Evolutionary conservation across 2,329 filamentous ascomycete genomes (phyloP), one percentile per base, ranked within the genome.

Genomic region (Ascochyta rabiei): DNA sequence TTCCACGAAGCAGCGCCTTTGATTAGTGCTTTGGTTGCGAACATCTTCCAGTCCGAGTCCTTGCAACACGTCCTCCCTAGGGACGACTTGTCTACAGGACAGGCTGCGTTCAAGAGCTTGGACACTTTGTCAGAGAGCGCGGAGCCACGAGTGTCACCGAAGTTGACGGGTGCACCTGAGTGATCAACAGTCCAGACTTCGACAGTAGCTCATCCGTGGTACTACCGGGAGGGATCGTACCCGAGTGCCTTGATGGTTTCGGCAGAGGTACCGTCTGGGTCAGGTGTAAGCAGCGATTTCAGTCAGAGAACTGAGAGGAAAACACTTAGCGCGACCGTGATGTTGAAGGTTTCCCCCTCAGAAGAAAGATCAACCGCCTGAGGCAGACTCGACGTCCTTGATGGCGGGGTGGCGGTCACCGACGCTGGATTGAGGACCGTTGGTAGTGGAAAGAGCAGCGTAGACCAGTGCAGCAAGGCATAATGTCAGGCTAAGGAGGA

Each of bases 141-240:
- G 2, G 31, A 8, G 10, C 40, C 40, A 23, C 48, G 48, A 1
- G n/a, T 13, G 24, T 50, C 48, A 7, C 48, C 48, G 18, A 38
- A 50, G 40, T 50, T 50, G 12, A 50, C 33, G 16, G 40, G 48
- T 15, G 30, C n/a, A 9, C 48, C 23, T 0, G 12, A 16, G 40
- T 13, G 6, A 3, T 39, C 48, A 4, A 39, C 48, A 8, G 48
- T 44, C 48, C 48, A 50, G 40, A 50, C 28, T 10, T 50, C 40
- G 2, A 38, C 40, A 1, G 48, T 44, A 4, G 39, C 33, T 16
- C 40, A 19, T 3, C 15, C 15, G 7, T 50, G 48, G 12, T 16
- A 50, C 1, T n/a, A 1, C 2, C 5, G 6, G 4, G 48, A 50
- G 1, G 48, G 39, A 10, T 50, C 39, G 1, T 23, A 16, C 5